Evolutionary conservation across 2,329 filamentous ascomycete species (phyloP).

Genomic region (Penicillium nordicum): DNA sequence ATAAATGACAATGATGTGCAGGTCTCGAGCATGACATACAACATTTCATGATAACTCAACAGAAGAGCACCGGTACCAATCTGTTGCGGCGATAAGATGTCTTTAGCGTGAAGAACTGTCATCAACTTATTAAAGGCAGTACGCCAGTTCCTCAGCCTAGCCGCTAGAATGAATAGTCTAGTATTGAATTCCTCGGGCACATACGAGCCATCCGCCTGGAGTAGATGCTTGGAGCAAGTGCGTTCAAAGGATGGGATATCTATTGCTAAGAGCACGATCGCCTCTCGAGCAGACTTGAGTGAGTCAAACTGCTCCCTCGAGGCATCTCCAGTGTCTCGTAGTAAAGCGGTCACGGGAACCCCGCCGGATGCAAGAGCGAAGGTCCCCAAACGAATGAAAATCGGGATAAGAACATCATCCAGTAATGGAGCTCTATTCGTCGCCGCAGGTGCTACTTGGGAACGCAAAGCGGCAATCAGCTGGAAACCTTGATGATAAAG

Average conservation of each 20-base stretch:
- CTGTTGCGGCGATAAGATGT: constrained; percentile 14
- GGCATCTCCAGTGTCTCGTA: constrained; percentile 12
- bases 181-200: constrained; percentile 16
- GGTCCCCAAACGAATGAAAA: constrained; percentile 30
- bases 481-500: constrained; percentile 31
- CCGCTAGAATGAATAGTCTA: constrained; percentile 15
- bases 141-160: constrained; percentile 23
- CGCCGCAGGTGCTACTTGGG: constrained; percentile 6
- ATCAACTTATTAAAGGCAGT: constrained; percentile 21
- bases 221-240: constrained; percentile 17
- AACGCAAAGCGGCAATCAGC: constrained; percentile 24
- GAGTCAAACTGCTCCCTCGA: constrained; percentile 13
- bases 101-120: background rate
- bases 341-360: constrained; percentile 11
- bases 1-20: constrained; percentile 21
- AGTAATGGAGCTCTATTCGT: constrained; percentile 15
- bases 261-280: constrained; percentile 22
- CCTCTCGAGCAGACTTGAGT: constrained; percentile 26
- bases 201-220: background rate
- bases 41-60: constrained; percentile 23
- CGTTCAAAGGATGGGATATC: constrained; percentile 26
- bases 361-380: constrained; percentile 16
- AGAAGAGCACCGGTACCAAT: constrained; percentile 22
- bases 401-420: constrained; percentile 27
- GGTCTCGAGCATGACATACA: constrained; percentile 21